A percentile compares a stretch with the other conserved stretches of the same genome.
These are phyloP conservation scores for Strigomonas galati DNA, from an alignment of 208 protist genomes.

Conservation along the genomic window DNA sequence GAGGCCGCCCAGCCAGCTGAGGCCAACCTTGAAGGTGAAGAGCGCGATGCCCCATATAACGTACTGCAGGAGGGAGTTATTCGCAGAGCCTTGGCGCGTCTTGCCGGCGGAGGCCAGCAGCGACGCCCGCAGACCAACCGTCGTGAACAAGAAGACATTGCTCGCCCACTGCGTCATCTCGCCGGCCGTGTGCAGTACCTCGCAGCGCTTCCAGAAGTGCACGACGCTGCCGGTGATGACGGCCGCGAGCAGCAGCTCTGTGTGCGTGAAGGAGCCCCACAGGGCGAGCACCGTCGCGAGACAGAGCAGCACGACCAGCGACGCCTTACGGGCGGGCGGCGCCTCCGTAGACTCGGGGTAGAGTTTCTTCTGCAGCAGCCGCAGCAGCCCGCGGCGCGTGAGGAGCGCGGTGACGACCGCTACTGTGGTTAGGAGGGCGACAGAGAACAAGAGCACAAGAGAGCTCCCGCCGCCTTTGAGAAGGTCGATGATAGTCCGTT, in stretches of 20 bases:
- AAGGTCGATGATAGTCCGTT: conserved; percentile 4
- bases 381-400: conserved; percentile 8
- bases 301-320: conserved; percentile 10
- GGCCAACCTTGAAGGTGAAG: conserved; percentile 13
- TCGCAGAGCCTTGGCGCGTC: background rate
- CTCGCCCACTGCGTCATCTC: conserved; percentile 5
- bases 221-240: conserved; percentile 19
- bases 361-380: background rate
- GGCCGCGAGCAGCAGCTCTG: conserved; percentile 23
- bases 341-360: background rate
- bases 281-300: conserved; percentile 8
- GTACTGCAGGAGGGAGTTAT: background rate
- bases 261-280: conserved; percentile 12
- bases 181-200: conserved; percentile 12
- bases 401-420: conserved; percentile 13
- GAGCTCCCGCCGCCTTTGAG: conserved; percentile 12
- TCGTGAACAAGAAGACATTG: conserved; percentile 29
- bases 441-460: conserved; percentile 4
- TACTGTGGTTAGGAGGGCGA: conserved; percentile 10
- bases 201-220: conserved; percentile 19
- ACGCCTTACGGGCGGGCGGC: background rate
- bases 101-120: background rate
- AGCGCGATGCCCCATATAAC: conserved; percentile 5
- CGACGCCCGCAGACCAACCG: conserved; percentile 15
- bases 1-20: conserved; percentile 9